These are phyloP conservation scores for Ophiostoma quercus DNA, from an alignment of 2,329 filamentous ascomycete genomes.

Conservation along the genomic window DNA sequence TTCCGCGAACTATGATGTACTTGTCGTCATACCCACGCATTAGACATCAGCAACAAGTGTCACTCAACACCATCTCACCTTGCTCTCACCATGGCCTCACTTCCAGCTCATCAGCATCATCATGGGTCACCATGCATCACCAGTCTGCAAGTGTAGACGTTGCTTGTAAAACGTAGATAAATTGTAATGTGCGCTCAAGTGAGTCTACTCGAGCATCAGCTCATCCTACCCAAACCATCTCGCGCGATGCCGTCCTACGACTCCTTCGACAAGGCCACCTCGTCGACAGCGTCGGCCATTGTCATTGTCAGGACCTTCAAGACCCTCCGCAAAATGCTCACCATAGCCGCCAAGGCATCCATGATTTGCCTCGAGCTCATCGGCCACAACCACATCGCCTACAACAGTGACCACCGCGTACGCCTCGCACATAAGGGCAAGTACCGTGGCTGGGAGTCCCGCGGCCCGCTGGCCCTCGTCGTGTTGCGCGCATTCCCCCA, in stretches of 20 bases:
- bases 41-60: neutral
- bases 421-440: neutral
- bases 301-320: neutral
- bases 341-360: neutral
- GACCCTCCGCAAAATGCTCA: neutral
- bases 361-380: slow-evolving; percentile 9
- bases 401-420: slow-evolving; percentile 27
- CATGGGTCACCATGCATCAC: neutral
- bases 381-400: slow-evolving; percentile 23
- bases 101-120: neutral
- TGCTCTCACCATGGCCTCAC: neutral
- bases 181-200: neutral
- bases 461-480: slow-evolving; percentile 28
- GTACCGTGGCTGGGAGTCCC: slow-evolving; percentile 21
- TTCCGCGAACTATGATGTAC: too few relatives aligned
- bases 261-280: neutral
- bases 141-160: neutral
- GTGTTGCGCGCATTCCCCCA: slow-evolving; percentile 26
- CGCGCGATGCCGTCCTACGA: neutral
- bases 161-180: neutral
- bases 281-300: neutral
- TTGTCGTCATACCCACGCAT: too few relatives aligned
- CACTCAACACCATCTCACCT: neutral
- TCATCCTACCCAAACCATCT: neutral
- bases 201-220: neutral